phyloP scores from a whole-genome alignment of 2,329 filamentous ascomycete species.

The Monosporascus sp. region DNA sequence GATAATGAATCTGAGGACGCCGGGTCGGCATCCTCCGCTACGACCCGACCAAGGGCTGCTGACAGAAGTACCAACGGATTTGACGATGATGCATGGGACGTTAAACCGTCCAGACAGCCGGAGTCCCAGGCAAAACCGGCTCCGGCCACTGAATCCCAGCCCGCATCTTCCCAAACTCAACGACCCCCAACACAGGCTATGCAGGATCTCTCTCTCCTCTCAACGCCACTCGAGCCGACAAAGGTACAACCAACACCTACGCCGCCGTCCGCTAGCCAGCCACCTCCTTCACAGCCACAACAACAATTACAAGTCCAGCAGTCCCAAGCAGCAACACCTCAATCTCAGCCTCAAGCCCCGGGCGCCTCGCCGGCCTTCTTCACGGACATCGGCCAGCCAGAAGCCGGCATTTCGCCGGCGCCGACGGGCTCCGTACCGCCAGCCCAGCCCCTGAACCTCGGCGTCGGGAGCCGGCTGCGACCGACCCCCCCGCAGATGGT shows the following conservation, averaged over 20 bases:
- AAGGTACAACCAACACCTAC: constrained; percentile 32
- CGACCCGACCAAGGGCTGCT: constrained; percentile 24
- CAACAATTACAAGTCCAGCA: constrained; percentile 25
- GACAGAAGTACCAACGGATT: constrained; percentile 47
- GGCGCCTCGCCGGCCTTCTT: constrained; percentile 59
- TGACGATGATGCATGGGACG: constrained; percentile 96
- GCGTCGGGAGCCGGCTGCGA: constrained; percentile 53
- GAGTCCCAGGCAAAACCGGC: constrained; percentile 39
- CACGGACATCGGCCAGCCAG: constrained; percentile 42
- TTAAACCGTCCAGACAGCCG: constrained; percentile 70
- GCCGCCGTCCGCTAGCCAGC: constrained; percentile 27
- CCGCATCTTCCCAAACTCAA: constrained; percentile 25
- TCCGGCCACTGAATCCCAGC: constrained; percentile 55
- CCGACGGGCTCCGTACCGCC: constrained; percentile 36
- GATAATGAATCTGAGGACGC: constrained; percentile 37
- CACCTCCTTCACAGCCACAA: constrained; percentile 26
- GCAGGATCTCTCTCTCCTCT: constrained; percentile 52
- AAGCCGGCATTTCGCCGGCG: constrained; percentile 35
- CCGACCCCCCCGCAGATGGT: constrained; percentile 64
- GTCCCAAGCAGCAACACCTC: constrained; percentile 26
- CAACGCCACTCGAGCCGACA: constrained; percentile 48
- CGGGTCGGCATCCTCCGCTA: constrained; percentile 31
- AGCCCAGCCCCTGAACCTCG: constrained; percentile 40
- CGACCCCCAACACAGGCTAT: constrained; percentile 32
- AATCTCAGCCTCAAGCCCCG: constrained; percentile 37